These are phyloP conservation scores for Neonectria sp. DNA, from an alignment of 2,329 filamentous ascomycete genomes.

Conservation along the genomic window DNA sequence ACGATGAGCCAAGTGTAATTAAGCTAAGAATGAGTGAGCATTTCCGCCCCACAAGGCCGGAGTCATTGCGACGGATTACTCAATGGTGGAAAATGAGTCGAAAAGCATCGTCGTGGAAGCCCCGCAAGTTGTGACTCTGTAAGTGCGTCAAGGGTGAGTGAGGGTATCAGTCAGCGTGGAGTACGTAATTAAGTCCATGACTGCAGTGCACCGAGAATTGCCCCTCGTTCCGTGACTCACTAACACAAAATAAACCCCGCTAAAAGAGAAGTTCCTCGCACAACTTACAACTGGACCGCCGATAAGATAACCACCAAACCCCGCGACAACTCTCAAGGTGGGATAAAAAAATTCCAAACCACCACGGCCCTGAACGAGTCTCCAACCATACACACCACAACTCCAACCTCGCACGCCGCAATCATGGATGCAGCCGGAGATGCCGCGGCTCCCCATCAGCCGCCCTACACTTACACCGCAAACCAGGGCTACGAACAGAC, in stretches of 20 bases:
- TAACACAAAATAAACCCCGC: constrained; percentile 10
- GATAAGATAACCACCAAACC: constrained; percentile 38
- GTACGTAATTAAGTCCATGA: not conserved
- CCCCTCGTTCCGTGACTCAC: constrained; percentile 23
- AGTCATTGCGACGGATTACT: not conserved
- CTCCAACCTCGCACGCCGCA: not conserved
- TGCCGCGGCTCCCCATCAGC: constrained; percentile 60
- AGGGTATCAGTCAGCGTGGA: not conserved
- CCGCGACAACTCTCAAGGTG: constrained; percentile 32
- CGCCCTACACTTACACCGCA: constrained; percentile 60
- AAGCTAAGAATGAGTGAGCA: not conserved
- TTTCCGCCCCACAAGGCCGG: not conserved
- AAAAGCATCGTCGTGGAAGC: not conserved
- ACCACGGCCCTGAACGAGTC: not conserved
- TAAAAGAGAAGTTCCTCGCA: constrained; percentile 15
- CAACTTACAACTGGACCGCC: constrained; percentile 2
- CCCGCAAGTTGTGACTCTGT: not conserved
- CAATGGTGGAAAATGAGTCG: not conserved
- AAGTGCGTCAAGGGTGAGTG: not conserved
- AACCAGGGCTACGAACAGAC: constrained; percentile 61
- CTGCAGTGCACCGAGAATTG: not conserved
- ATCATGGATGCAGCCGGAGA: constrained; percentile 41
- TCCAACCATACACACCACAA: not conserved
- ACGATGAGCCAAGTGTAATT: not conserved
- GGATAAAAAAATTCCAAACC: constrained; percentile 23